Percentiles rank a stretch among this genome's conserved stretches.
These are phyloP conservation scores for Capronia coronata DNA, from an alignment of 2,329 filamentous ascomycete genomes.

Conservation along the genomic window DNA sequence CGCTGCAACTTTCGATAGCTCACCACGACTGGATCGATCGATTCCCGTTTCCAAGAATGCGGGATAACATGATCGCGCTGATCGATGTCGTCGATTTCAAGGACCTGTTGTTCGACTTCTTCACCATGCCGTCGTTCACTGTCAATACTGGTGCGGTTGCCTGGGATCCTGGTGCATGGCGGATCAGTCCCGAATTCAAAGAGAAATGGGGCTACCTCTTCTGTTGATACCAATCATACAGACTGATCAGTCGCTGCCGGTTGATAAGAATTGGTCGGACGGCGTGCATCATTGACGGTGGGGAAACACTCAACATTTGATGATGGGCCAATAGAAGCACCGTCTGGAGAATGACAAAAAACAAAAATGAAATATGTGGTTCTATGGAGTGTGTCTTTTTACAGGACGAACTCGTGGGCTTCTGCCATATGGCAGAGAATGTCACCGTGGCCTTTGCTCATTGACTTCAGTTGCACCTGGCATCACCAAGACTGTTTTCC, in stretches of 20 bases:
- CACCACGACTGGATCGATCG: conserved; percentile 39
- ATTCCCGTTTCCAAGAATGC: conserved; percentile 38
- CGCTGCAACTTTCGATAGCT: conserved; percentile 31
- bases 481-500: too few relatives aligned
- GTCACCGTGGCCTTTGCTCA: too few relatives aligned
- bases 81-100: conserved; percentile 33
- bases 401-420: too few relatives aligned
- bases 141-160: conserved; percentile 29
- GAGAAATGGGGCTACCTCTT: conserved; percentile 37
- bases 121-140: conserved; percentile 33
- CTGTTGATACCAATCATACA: conserved; percentile 12
- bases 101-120: conserved; percentile 34
- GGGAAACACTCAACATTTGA: too few relatives aligned
- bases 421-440: too few relatives aligned
- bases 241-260: background rate
- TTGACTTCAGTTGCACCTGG: too few relatives aligned
- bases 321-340: too few relatives aligned
- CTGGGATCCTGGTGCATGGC: conserved; percentile 36
- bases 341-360: too few relatives aligned
- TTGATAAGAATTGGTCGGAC: too few relatives aligned
- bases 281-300: too few relatives aligned
- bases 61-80: conserved; percentile 36
- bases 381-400: too few relatives aligned
- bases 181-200: conserved; percentile 32
- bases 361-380: too few relatives aligned